phyloP scores from a whole-genome alignment of 495 filamentous ascomycete genomes.

The Xylaria intraflava region DNA sequence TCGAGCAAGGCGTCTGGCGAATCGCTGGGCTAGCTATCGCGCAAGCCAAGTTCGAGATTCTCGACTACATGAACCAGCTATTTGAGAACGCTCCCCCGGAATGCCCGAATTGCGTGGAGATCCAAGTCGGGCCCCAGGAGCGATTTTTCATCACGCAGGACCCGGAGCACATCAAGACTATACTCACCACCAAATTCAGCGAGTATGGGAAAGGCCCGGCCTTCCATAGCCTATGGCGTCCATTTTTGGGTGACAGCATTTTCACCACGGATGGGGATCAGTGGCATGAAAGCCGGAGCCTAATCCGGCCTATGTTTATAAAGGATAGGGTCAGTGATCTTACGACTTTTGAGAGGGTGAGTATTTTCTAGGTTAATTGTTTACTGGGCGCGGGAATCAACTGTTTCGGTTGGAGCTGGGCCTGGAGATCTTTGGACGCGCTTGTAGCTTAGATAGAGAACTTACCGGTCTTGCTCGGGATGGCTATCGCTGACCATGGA shows the following conservation, averaged over 20 bases:
- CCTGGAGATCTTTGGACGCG: too few relatives aligned
- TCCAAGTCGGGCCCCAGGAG: slow-evolving; percentile 24
- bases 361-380: neutral
- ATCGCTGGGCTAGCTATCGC: neutral
- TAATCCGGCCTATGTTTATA: slow-evolving; percentile 54
- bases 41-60: neutral
- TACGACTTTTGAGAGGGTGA: slow-evolving; percentile 44
- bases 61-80: neutral
- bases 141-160: slow-evolving; percentile 46
- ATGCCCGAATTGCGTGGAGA: slow-evolving; percentile 34
- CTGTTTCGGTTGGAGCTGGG: too few relatives aligned
- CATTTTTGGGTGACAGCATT: slow-evolving; percentile 52
- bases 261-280: slow-evolving; percentile 51
- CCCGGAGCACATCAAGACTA: slow-evolving; percentile 52
- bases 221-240: slow-evolving; percentile 46
- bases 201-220: slow-evolving; percentile 50
- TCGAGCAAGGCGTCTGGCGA: neutral
- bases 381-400: too few relatives aligned
- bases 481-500: neutral
- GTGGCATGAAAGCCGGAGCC: slow-evolving; percentile 47
- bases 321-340: slow-evolving; percentile 44
- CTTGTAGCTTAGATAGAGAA: too few relatives aligned
- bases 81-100: slow-evolving; percentile 26
- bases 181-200: slow-evolving; percentile 49
- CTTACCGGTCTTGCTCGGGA: too few relatives aligned